phyloP scores from a whole-genome alignment of 1,284 basidiomycete species.

The Ustilago loliicola region DNA sequence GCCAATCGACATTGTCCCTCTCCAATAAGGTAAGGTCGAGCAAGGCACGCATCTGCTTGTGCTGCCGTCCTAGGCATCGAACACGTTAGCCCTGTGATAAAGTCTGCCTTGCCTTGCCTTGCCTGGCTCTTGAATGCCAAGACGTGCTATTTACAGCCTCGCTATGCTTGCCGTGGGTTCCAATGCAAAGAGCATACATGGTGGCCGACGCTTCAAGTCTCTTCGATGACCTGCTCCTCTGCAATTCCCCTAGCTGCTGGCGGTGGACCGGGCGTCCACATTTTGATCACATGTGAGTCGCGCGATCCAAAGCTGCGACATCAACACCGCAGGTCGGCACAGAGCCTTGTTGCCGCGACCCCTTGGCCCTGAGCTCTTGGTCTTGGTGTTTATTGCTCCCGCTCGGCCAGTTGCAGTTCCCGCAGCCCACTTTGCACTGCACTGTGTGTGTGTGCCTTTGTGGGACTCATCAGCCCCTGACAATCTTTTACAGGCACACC shows the following conservation, averaged over 20 bases:
- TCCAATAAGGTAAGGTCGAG: neutral
- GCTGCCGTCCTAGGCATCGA: neutral
- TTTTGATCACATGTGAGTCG: neutral
- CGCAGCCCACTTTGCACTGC: neutral
- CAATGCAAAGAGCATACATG: neutral
- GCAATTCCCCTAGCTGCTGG: too few species aligned
- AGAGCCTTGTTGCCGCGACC: too few species aligned
- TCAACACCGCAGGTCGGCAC: too few species aligned
- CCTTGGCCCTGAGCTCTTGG: too few species aligned
- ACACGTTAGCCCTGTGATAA: too few species aligned
- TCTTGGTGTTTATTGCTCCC: neutral
- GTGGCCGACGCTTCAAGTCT: neutral
- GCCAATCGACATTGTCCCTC: neutral
- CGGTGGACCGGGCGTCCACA: neutral
- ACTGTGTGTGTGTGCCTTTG: neutral
- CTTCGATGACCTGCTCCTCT: too few species aligned
- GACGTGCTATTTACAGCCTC: neutral
- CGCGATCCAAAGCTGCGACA: neutral
- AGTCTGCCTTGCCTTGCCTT: neutral
- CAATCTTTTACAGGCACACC: neutral
- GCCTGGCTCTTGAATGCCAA: neutral
- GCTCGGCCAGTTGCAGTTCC: neutral
- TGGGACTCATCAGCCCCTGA: too few species aligned
- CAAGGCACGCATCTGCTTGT: neutral
- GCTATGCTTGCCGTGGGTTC: neutral